These are phyloP conservation scores for Melocanna baccifera DNA, from an alignment of 176 grass and related monocot genomes.

Conservation along the genomic window DNA sequence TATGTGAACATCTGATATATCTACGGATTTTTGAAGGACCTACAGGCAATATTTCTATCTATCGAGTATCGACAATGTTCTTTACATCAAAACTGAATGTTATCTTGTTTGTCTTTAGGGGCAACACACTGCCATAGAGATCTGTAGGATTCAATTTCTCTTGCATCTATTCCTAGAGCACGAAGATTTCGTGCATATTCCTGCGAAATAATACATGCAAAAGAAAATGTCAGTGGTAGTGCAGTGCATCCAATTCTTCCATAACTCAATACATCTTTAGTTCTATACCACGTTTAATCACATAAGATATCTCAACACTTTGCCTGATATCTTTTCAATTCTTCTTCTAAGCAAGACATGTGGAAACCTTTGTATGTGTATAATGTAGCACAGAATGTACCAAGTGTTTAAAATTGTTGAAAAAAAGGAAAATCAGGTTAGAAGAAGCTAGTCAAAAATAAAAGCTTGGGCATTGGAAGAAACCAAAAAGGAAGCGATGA, in stretches of 20 bases:
- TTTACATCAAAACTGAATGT: constrained; percentile 66
- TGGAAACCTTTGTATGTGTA: background rate
- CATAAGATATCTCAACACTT: background rate
- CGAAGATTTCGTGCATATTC: constrained; percentile 89
- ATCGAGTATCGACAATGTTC: constrained; percentile 24
- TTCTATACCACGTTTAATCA: background rate
- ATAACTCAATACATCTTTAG: background rate
- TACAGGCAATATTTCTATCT: constrained; percentile 32
- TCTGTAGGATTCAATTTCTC: constrained; percentile 59
- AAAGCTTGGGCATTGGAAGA: background rate
- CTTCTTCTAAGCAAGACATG: background rate
- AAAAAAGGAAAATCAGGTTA: background rate
- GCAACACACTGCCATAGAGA: constrained; percentile 95
- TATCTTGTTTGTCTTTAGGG: constrained; percentile 85
- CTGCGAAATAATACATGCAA: constrained; percentile 38
- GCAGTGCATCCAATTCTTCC: background rate
- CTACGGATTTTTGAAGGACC: constrained; percentile 25
- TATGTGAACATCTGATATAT: constrained; percentile 20
- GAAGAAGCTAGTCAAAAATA: background rate
- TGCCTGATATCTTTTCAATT: background rate
- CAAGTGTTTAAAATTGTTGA: background rate
- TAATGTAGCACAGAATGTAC: background rate
- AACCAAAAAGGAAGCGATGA: background rate
- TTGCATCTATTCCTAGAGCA: constrained; percentile 62
- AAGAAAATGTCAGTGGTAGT: background rate